Percentiles rank a stretch among this genome's conserved stretches.
Conservation (phyloP, 2,329 filamentous ascomycete species). For the Calonectria leucothoes region DNA sequence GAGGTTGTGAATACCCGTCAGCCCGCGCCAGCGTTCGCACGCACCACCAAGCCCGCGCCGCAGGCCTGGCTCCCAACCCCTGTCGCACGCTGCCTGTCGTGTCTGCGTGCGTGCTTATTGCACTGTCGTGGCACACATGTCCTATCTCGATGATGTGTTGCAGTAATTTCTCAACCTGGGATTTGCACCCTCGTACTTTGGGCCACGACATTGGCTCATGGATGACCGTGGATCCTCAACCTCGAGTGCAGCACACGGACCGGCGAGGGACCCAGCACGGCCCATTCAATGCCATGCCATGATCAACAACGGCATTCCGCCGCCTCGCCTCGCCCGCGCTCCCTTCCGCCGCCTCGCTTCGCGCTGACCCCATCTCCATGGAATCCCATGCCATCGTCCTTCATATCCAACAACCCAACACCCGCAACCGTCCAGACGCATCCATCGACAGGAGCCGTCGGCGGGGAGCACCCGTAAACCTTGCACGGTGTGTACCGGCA, state of each 20-base stretch:
- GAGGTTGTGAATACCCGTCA: conserved; percentile 3
- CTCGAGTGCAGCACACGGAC: conserved; percentile 6
- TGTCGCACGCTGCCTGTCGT: conserved; percentile 2
- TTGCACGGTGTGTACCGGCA: conserved; percentile 6
- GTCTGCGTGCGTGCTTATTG: conserved; percentile 6
- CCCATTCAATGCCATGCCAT: conserved; percentile 1
- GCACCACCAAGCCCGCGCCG: conserved; percentile 9
- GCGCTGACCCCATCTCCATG: conserved; percentile 2
- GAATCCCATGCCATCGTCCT: background rate
- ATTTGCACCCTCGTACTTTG: background rate
- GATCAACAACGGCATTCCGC: conserved; percentile 9
- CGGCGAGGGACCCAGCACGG: background rate
- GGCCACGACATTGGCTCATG: background rate
- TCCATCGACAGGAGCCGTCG: background rate
- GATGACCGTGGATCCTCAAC: background rate
- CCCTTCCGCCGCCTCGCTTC: conserved; percentile 16
- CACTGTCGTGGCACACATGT: background rate
- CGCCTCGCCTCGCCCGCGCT: conserved; percentile 18
- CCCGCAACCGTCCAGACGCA: background rate
- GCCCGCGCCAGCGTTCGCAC: conserved; percentile 2
- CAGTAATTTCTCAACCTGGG: background rate
- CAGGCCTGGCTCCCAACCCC: conserved; percentile 3
- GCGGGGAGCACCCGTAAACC: background rate
- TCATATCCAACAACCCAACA: background rate
- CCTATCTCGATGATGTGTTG: conserved; percentile 1